These are phyloP conservation scores for Syzygium aromaticum DNA, from an alignment of 345 rosid genomes.

Conservation along the genomic window DNA sequence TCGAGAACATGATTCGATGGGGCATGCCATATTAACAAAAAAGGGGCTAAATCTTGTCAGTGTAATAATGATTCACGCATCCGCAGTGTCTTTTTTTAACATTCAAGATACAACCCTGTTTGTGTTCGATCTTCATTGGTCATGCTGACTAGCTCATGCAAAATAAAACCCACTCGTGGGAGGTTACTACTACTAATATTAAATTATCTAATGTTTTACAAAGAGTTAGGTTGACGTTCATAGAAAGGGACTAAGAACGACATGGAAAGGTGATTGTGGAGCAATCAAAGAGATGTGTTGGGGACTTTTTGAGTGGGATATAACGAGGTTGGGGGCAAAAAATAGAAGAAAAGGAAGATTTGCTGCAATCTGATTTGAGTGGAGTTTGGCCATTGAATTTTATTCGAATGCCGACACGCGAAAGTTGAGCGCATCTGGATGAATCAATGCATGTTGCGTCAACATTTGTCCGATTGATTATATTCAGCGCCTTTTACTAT, in stretches of 20 bases:
- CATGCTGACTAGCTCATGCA: background rate
- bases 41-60: background rate
- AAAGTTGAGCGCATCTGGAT: background rate
- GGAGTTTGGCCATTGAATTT: background rate
- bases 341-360: background rate
- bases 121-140: background rate
- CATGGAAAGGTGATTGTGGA: background rate
- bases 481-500: background rate
- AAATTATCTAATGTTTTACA: background rate
- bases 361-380: background rate
- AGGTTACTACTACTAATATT: background rate
- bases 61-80: background rate
- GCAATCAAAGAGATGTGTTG: background rate
- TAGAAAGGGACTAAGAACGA: background rate
- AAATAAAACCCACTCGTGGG: background rate
- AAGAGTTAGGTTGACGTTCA: background rate
- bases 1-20: background rate
- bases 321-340: background rate
- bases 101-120: background rate
- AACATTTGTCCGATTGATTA: too few relatives aligned
- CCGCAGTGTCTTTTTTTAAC: background rate
- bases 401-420: background rate
- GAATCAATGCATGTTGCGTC: background rate
- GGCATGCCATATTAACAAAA: background rate
- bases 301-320: background rate